Conservation (phyloP, 352 stramenopile species). For the Phytophthora citricola region DNA sequence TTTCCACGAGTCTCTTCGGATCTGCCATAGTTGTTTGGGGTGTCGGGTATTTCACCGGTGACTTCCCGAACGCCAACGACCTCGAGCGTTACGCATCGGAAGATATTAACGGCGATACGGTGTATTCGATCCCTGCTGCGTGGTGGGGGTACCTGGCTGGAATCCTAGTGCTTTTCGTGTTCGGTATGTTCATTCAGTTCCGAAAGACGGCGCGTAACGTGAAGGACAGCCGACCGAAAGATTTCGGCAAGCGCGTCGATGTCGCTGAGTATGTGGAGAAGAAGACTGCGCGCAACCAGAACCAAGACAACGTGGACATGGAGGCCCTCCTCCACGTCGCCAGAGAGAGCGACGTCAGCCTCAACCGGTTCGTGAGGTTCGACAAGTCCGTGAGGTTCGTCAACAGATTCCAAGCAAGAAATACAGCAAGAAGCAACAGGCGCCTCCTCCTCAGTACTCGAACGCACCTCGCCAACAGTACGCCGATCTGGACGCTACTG, state of each 20-base stretch:
- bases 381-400: slow-evolving; percentile 4
- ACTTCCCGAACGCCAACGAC: slow-evolving; percentile 47
- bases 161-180: slow-evolving; percentile 48
- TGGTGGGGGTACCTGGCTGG: slow-evolving; percentile 58
- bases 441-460: background rate
- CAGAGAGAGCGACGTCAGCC: slow-evolving; percentile 16
- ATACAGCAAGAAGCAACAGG: slow-evolving; percentile 12
- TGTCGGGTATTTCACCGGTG: slow-evolving; percentile 57
- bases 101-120: slow-evolving; percentile 31
- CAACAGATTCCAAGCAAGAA: slow-evolving; percentile 21
- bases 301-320: slow-evolving; percentile 14
- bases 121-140: slow-evolving; percentile 47
- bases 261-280: slow-evolving; percentile 27
- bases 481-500: slow-evolving; percentile 12
- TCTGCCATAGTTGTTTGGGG: slow-evolving; percentile 47
- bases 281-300: slow-evolving; percentile 20
- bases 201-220: slow-evolving; percentile 43
- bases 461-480: slow-evolving; percentile 7
- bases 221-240: slow-evolving; percentile 18
- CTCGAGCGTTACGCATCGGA: slow-evolving; percentile 40
- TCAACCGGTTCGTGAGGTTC: slow-evolving; percentile 6
- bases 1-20: slow-evolving; percentile 53
- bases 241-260: slow-evolving; percentile 11
- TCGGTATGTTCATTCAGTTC: slow-evolving; percentile 60
- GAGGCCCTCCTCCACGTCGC: slow-evolving; percentile 11